Conservation (phyloP, 2,329 filamentous ascomycete species). For the Cytospora leucostoma region DNA sequence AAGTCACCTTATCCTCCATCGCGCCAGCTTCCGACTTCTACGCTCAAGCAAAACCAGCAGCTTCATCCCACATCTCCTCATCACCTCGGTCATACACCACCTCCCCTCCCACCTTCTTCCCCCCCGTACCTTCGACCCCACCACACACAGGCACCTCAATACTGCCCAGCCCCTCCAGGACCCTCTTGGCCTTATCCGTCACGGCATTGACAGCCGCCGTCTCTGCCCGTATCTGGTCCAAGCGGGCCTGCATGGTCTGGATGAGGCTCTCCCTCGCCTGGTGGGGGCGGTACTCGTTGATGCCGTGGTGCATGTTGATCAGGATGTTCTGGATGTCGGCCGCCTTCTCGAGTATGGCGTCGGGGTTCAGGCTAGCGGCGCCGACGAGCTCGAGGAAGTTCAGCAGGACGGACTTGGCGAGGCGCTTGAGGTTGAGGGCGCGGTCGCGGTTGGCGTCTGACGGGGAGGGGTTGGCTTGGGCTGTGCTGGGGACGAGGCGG, state of each 20-base stretch:
- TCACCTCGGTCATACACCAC: background rate
- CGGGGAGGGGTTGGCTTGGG: conserved; percentile 41
- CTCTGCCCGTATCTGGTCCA: conserved; percentile 72
- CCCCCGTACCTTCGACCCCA: background rate
- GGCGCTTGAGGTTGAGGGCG: conserved; percentile 69
- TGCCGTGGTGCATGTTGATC: conserved; percentile 87
- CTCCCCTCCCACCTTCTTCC: background rate
- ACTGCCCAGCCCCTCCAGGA: conserved; percentile 69
- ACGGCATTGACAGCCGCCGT: conserved; percentile 68
- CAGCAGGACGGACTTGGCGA: conserved; percentile 81
- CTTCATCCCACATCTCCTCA: conserved; percentile 18
- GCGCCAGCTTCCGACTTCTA: background rate
- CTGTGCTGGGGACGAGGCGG: conserved; percentile 52
- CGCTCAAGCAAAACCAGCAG: background rate
- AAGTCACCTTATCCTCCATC: background rate
- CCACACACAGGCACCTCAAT: conserved; percentile 41
- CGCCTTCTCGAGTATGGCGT: conserved; percentile 68
- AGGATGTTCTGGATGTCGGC: conserved; percentile 79
- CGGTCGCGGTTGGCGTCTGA: conserved; percentile 62
- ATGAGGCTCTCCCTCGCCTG: conserved; percentile 89
- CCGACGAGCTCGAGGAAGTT: conserved; percentile 87
- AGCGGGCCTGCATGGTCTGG: conserved; percentile 80
- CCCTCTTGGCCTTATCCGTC: conserved; percentile 70
- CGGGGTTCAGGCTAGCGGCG: conserved; percentile 65
- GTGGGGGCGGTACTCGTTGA: conserved; percentile 93